Evolutionary conservation across 305 asterid species (phyloP).

Genomic region (Euphrasia arctica): DNA sequence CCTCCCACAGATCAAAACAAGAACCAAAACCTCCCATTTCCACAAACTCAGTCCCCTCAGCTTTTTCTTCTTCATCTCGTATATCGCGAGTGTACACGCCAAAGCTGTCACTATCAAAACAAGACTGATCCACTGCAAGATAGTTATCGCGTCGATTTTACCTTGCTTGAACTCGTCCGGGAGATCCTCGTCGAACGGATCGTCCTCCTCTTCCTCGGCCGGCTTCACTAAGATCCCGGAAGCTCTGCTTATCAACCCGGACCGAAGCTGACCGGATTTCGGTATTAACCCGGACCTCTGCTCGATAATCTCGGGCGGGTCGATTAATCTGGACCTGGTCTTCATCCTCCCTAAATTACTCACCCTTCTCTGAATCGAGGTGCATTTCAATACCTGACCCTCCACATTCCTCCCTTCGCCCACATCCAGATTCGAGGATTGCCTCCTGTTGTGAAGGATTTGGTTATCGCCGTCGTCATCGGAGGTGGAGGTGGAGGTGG

Average conservation of each 20-base stretch:
- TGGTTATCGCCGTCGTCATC: slow-evolving; percentile 4
- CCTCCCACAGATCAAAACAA: slow-evolving; percentile 80
- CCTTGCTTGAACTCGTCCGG: slow-evolving; percentile 56
- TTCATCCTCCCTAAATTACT: slow-evolving; percentile 55
- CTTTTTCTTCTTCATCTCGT: slow-evolving; percentile 33
- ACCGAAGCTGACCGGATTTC: slow-evolving; percentile 42
- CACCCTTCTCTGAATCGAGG: slow-evolving; percentile 52
- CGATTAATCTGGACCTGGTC: slow-evolving; percentile 75
- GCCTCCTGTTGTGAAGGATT: slow-evolving; percentile 35
- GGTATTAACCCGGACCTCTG: slow-evolving; percentile 40
- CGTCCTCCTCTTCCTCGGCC: slow-evolving; percentile 63
- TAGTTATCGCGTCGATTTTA: slow-evolving; percentile 37
- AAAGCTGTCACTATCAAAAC: slow-evolving; percentile 48
- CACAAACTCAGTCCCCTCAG: slow-evolving; percentile 57
- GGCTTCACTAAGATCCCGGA: slow-evolving; percentile 35
- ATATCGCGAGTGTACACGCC: slow-evolving; percentile 36
- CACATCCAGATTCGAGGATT: slow-evolving; percentile 26
- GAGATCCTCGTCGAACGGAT: slow-evolving; percentile 60
- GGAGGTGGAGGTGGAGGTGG: slow-evolving; percentile 3
- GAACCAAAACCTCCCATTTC: slow-evolving; percentile 80
- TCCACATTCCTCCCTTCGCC: slow-evolving; percentile 19
- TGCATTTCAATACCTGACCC: slow-evolving; percentile 58
- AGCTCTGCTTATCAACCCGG: slow-evolving; percentile 38
- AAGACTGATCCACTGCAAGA: slow-evolving; percentile 64
- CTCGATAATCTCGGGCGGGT: slow-evolving; percentile 48